These are phyloP conservation scores for Komagataella pseudopastoris DNA, from an alignment of 805 yeast species.

Conservation along the genomic window DNA sequence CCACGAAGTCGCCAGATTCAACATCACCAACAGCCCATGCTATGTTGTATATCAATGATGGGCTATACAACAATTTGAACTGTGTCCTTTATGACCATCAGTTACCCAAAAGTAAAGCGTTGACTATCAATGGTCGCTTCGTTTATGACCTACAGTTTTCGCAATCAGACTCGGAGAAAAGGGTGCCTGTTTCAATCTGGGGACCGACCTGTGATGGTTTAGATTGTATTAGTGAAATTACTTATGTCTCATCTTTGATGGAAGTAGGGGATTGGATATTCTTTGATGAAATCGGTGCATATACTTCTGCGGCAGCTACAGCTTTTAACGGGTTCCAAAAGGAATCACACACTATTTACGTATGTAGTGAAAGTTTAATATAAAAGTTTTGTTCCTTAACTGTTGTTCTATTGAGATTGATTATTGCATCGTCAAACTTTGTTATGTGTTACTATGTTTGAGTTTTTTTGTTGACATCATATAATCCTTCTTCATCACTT, in stretches of 20 bases:
- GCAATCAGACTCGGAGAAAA: slow-evolving; percentile 6
- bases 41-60: slow-evolving; percentile 86
- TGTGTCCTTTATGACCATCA: slow-evolving; percentile 92
- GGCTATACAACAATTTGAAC: slow-evolving; percentile 91
- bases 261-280: slow-evolving; percentile 87
- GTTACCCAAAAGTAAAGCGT: slow-evolving; percentile 53
- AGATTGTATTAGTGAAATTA: slow-evolving; percentile 57
- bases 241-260: slow-evolving; percentile 43
- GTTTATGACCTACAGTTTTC: slow-evolving; percentile 21
- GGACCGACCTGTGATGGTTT: slow-evolving; percentile 98
- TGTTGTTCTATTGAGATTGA: slow-evolving; percentile 2
- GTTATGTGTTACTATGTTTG: background rate
- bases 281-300: slow-evolving; percentile 79
- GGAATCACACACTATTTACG: slow-evolving; percentile 45
- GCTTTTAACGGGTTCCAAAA: slow-evolving; percentile 80
- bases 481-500: slow-evolving; percentile 1
- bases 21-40: slow-evolving; percentile 13
- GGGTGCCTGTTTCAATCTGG: slow-evolving; percentile 59
- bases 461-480: background rate
- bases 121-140: slow-evolving; percentile 39
- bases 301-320: slow-evolving; percentile 87
- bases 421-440: background rate
- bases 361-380: background rate
- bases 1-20: slow-evolving; percentile 15
- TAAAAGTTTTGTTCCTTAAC: slow-evolving; percentile 4